Base-by-base conservation (phyloP, 2,329 filamentous ascomycete genomes). In the Lizonia empirigonia region DNA sequence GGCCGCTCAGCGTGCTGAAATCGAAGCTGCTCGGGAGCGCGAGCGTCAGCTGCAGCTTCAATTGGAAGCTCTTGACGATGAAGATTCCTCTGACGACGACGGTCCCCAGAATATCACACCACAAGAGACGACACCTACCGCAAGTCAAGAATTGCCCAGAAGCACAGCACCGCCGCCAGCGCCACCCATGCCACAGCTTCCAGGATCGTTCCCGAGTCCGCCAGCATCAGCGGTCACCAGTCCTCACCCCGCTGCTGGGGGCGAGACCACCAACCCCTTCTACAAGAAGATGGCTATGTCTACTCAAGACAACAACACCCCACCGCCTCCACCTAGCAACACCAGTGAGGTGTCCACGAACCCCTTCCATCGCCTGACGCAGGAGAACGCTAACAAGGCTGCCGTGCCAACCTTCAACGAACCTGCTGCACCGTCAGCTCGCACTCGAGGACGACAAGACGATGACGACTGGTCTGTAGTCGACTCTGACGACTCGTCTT, bases 211-310 rank as follows among this genome's bases (percentile, higher is more conserved):
- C 27, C 64, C 68, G 16, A 71, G 68, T 55, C 69, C 81, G 2
- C 75, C 81, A 3, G 78, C 83, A 36, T 81, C 82, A 18, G 69
- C 72, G 4, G 52, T 79, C 22, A 74, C 76, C 22, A 81, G 79
- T 48, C 78, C 77, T 26, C 74, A 78, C 29, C 73, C 74, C 47
- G 76, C 79, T n/a, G 75, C 80, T 29, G 76, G 80, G 5, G 87
- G 90, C 59, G 90, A 96, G 74, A 96, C 91, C 65, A 93, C 90
- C 73, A 97, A 97, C 69, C 94, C 94, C 2, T 99, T 96, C 78
- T 91, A 93, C 78, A 90, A 88, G 74, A 94, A 92, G 77, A 86
- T 95, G 80, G 86, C 85, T 40, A 88, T 92, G 70, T 78, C 85
- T 8, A 86, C 84, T 48, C 76, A 80, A 15, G 76, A 84, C 9